These are phyloP conservation scores for Lepraria neglecta DNA, from an alignment of 495 filamentous ascomycete species.

Conservation along the genomic window DNA sequence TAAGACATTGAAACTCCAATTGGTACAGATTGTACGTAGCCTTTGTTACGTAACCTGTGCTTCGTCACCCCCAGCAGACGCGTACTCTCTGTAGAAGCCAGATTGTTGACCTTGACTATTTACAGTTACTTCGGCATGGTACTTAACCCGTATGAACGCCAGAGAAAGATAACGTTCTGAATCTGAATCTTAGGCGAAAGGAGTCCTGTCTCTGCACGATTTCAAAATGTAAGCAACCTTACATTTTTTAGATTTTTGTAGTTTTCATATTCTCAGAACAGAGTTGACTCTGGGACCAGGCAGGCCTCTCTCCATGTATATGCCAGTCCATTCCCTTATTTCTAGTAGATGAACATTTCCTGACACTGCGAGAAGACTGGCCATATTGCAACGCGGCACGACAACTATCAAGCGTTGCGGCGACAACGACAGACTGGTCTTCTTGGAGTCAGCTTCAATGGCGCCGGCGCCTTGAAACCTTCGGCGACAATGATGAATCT, in stretches of 20 bases:
- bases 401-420: constrained; percentile 63
- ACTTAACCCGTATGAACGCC: constrained; percentile 17
- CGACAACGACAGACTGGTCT: constrained; percentile 50
- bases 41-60: not conserved
- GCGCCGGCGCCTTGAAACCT: constrained; percentile 72
- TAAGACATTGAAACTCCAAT: constrained; percentile 65
- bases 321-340: constrained; percentile 17
- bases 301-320: constrained; percentile 68
- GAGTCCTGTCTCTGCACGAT: constrained; percentile 70
- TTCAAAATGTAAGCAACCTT: constrained; percentile 60
- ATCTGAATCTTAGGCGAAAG: constrained; percentile 20
- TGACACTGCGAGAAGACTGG: constrained; percentile 55
- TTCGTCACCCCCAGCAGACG: not conserved
- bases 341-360: constrained; percentile 2
- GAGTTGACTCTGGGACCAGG: constrained; percentile 38
- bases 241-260: not conserved
- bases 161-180: not conserved
- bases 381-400: constrained; percentile 79
- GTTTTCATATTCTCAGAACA: not conserved
- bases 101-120: not conserved
- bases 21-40: constrained; percentile 71
- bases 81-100: not conserved
- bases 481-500: constrained; percentile 65
- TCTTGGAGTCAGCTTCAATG: constrained; percentile 67
- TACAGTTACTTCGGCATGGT: constrained; percentile 78